Base-by-base conservation (phyloP, 441 rosid genomes). In the Biscutella laevigata region DNA sequence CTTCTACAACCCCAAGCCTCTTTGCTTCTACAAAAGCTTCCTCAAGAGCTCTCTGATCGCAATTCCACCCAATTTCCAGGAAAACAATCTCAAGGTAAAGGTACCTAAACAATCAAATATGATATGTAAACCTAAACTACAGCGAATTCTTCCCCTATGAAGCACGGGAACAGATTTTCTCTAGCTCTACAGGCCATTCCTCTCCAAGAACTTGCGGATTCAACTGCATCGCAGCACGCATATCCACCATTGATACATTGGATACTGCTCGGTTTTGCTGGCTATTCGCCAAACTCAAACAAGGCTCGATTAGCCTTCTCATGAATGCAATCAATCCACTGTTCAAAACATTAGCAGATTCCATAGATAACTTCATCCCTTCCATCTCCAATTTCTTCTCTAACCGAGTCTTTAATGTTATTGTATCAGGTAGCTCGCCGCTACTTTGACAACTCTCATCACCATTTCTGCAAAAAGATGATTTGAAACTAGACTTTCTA, bases 201-300 rank as follows among this genome's bases (percentile, higher is more conserved):
- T 64, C 75, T 42, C 99, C 97, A 36, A 88, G 88, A 34, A 82
- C 41, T 44, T 8, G 78, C 3, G 97, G 97, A 69, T 86, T 77
- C 64, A 76, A 53, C 68, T 84, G 82, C 88, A 79, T 65, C 11
- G 95, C 80, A 44, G 79, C 51, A 15, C 62, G 72, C 19, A 88
- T 78, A 68, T 82, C 95, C 54, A 69, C 54, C 75, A 77, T 41
- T 1, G 94, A 77, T 36, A 58, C 73, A 22, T 48, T 58, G 28
- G 54, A 54, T 11, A 73, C 35, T 30, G 56, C 40, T 43, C 17
- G 26, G 3, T 62, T 53, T 20, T 4, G 59, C 48, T 25, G 72
- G 21, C 57, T 71, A 37, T 37, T 46, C 38, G 92, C 79, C 32
- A 88, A 59, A 66, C 62, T 61, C 54, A 88, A 52, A 55, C 79